Base-by-base conservation (phyloP, 768 basidiomycete genomes). In the Boletus rubropictus region DNA sequence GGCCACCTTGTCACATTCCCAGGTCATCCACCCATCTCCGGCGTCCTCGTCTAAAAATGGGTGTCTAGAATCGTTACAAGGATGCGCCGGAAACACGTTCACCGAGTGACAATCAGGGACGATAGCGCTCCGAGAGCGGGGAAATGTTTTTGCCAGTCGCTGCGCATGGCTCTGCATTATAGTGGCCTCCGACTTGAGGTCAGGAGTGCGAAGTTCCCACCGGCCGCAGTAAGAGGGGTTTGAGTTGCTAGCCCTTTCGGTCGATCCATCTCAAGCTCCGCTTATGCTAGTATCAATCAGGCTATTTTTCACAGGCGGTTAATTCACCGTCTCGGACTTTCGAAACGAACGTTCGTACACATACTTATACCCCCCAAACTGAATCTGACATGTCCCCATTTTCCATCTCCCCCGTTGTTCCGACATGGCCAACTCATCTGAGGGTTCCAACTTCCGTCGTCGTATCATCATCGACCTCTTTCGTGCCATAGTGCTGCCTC, bases 381-480 rank as follows among this genome's bases (percentile, higher is more conserved):
- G n/a, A 45, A n/a, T 18, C 2, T 18, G 36, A 42, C 44, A 57
- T 57, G 55, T 42, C 35, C n/a, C 14, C 18, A 29, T 12, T 21
- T 31, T n/a, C 25, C 18, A 12, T 20, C 32, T 27, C 24, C 34
- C 24, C 21, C 3, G 12, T 11, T 27, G 9, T 12, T 35, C 29
- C 12, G 29, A 36, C 38, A 53, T 53, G 55, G 1, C 37, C 22
- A 27, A n/a, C 40, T 22, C 48, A 14, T 10, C 49, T 6, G 37
- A 33, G 8, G 7, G 29, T 27, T 21, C 20, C 20, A 46, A 52
- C 57, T 81, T 80, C 60, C 79, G 81, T 35, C 56, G 68, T 11
- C 71, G 81, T 31, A 67, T 82, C 44, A 57, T 75, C 45, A 57
- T 59, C 34, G 81, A 82, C 57, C 55, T 82, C 28, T 56, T 62